A percentile compares a stretch with the other conserved stretches of the same genome.
Evolutionary conservation across 495 filamentous ascomycete species (phyloP).

Genomic region (Aspergillus campestris): DNA sequence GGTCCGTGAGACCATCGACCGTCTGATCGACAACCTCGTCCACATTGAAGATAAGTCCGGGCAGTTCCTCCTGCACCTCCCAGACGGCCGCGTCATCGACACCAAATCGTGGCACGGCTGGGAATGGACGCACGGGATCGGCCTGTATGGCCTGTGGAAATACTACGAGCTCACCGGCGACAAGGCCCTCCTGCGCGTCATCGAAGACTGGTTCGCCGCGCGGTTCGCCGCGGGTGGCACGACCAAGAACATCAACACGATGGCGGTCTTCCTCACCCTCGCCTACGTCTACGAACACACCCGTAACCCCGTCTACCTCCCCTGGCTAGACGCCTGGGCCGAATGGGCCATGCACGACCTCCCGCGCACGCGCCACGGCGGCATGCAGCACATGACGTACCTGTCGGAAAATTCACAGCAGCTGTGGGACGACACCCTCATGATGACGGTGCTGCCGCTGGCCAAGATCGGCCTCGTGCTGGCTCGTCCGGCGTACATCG

Average conservation of each 20-base stretch:
- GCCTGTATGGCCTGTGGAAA: slow-evolving; percentile 69
- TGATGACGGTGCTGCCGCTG: slow-evolving; percentile 73
- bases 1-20: slow-evolving; percentile 48
- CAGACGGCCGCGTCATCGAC: slow-evolving; percentile 65
- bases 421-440: slow-evolving; percentile 72
- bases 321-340: slow-evolving; percentile 66
- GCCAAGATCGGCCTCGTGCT: slow-evolving; percentile 66
- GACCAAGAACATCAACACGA: slow-evolving; percentile 77
- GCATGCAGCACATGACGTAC: slow-evolving; percentile 69
- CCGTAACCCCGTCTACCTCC: slow-evolving; percentile 49
- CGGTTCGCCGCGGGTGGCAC: slow-evolving; percentile 60
- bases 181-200: slow-evolving; percentile 40
- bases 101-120: slow-evolving; percentile 71
- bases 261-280: slow-evolving; percentile 63
- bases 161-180: slow-evolving; percentile 61
- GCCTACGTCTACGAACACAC: slow-evolving; percentile 64
- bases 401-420: slow-evolving; percentile 55
- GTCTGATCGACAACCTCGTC: slow-evolving; percentile 57
- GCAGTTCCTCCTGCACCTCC: slow-evolving; percentile 55
- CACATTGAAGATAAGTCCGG: slow-evolving; percentile 64
- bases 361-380: slow-evolving; percentile 56
- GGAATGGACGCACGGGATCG: slow-evolving; percentile 78
- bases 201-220: slow-evolving; percentile 58
- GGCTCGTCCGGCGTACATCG: slow-evolving; percentile 55
- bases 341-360: slow-evolving; percentile 71